phyloP scores from a whole-genome alignment of 2,329 filamentous ascomycete species.

The Ophiostoma angusticollis region DNA sequence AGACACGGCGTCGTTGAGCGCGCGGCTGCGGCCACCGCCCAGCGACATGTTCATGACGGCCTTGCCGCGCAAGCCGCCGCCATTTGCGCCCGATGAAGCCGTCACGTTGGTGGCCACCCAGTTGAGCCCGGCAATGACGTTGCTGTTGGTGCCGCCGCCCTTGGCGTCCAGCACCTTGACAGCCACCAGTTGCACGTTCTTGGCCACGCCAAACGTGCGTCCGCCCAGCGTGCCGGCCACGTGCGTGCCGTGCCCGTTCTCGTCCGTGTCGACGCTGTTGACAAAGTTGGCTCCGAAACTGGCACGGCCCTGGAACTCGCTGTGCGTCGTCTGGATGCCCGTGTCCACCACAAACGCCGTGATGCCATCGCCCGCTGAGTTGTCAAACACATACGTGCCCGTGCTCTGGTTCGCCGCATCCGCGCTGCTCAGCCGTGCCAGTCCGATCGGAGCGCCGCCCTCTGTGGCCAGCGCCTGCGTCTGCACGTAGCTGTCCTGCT shows the following conservation, averaged over 20 bases:
- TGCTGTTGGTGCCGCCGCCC: constrained; percentile 35
- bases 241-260: constrained; percentile 52
- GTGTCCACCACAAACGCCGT: constrained; percentile 55
- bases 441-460: constrained; percentile 38
- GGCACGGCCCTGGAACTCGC: constrained; percentile 43
- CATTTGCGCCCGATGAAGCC: no score
- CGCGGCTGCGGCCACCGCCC: constrained; percentile 34
- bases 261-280: constrained; percentile 35
- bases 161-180: constrained; percentile 48
- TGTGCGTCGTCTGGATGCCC: constrained; percentile 44
- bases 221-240: constrained; percentile 50
- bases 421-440: constrained; percentile 39
- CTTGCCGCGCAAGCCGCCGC: constrained; percentile 33
- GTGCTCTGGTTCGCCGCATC: constrained; percentile 18
- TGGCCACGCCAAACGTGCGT: constrained; percentile 48
- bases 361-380: constrained; percentile 38
- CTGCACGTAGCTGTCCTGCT: constrained; percentile 35
- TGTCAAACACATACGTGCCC: constrained; percentile 41
- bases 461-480: constrained; percentile 30
- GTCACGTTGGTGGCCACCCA: constrained; percentile 37
- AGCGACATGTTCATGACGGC: constrained; percentile 53
- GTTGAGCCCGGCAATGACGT: constrained; percentile 47
- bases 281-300: constrained; percentile 40
- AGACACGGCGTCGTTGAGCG: constrained; percentile 41
- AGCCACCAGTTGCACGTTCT: constrained; percentile 32